These are phyloP conservation scores for Jacaranda mimosifolia DNA, from an alignment of 257 asterid genomes.

Conservation along the genomic window DNA sequence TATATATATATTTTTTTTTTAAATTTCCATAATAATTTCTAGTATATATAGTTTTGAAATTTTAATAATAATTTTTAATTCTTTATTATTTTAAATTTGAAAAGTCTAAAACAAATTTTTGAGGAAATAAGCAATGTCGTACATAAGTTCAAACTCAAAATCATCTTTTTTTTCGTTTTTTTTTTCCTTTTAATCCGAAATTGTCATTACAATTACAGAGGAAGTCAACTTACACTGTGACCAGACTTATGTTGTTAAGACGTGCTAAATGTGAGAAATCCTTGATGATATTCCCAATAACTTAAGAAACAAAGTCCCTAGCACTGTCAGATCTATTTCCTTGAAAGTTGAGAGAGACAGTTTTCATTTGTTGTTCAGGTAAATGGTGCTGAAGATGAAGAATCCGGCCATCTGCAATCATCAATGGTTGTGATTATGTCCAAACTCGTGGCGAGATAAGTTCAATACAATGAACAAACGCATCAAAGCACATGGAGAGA, in stretches of 20 bases:
- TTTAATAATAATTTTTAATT: no score
- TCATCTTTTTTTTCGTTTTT: neutral
- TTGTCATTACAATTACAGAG: neutral
- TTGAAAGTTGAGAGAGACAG: neutral
- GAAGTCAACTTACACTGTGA: constrained; percentile 4
- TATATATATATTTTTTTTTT: no score
- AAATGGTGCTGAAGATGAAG: constrained; percentile 54
- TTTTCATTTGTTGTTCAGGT: constrained; percentile 52
- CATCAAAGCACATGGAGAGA: neutral
- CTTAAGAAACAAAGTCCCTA: neutral
- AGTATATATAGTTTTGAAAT: no score
- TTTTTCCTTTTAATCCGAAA: neutral
- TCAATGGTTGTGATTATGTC: neutral
- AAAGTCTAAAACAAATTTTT: no score
- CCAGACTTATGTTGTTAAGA: neutral
- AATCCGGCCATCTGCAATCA: constrained; percentile 56
- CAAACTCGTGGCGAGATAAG: neutral
- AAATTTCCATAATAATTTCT: no score
- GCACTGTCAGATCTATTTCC: neutral
- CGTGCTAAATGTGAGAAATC: constrained; percentile 23
- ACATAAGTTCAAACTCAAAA: neutral
- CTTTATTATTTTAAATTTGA: no score
- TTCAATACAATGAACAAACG: neutral
- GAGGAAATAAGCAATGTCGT: neutral
- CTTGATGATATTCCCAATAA: neutral